These are phyloP conservation scores for Boletus subcaerulescens DNA, from an alignment of 768 basidiomycete species.

Conservation along the genomic window DNA sequence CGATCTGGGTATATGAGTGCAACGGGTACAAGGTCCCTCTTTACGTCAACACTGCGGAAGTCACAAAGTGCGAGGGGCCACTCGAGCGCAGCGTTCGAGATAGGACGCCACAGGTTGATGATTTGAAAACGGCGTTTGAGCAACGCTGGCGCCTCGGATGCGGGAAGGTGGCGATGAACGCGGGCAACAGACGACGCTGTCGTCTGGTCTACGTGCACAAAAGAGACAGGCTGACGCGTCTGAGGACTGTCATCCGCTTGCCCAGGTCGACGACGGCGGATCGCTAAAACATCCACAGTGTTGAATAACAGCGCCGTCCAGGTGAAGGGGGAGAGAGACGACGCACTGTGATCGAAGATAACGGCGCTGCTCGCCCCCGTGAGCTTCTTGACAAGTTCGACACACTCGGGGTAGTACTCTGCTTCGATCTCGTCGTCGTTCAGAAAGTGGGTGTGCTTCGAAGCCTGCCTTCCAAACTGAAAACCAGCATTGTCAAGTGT, in stretches of 20 bases:
- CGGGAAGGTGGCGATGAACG: constrained; percentile 43
- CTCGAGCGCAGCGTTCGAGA: constrained; percentile 43
- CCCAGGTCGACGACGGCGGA: constrained; percentile 41
- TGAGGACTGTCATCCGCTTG: constrained; percentile 35
- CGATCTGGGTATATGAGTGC: constrained; percentile 40
- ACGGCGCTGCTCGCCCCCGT: constrained; percentile 39
- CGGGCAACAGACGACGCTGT: constrained; percentile 37
- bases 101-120: constrained; percentile 55
- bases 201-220: constrained; percentile 48
- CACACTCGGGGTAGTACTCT: constrained; percentile 41
- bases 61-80: constrained; percentile 51
- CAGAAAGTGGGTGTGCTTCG: constrained; percentile 31
- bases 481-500: constrained; percentile 36
- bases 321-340: neutral
- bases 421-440: constrained; percentile 35
- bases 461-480: constrained; percentile 28
- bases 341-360: constrained; percentile 42
- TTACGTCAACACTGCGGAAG: constrained; percentile 39
- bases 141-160: constrained; percentile 37
- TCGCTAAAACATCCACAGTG: constrained; percentile 27
- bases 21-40: constrained; percentile 37
- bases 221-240: constrained; percentile 42
- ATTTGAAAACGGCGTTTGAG: constrained; percentile 49
- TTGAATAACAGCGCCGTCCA: neutral
- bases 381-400: constrained; percentile 36